Evolutionary conservation across 2,329 filamentous ascomycete species (phyloP).

Genomic region (Neonectria neomacrospora): DNA sequence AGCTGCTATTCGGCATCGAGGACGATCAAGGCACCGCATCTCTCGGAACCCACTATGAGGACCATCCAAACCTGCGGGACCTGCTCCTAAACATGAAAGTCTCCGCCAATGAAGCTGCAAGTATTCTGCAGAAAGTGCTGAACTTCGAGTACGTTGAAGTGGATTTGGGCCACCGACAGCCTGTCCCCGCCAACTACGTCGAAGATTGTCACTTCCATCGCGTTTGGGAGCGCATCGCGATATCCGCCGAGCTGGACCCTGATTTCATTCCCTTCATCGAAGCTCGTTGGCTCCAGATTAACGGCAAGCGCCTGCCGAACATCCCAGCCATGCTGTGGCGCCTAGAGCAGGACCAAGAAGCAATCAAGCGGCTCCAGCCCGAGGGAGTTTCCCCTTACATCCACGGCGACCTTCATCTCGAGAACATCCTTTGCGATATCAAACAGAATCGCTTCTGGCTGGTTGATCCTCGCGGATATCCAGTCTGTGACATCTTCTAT

Average conservation of each 20-base stretch:
- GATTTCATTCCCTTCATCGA: conserved; percentile 8
- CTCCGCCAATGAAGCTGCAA: not conserved
- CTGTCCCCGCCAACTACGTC: conserved; percentile 6
- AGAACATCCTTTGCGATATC: conserved; percentile 15
- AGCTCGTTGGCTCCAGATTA: conserved; percentile 9
- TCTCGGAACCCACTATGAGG: conserved; percentile 9
- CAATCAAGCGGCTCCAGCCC: conserved; percentile 10
- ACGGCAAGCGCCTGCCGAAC: conserved; percentile 8
- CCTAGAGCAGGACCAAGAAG: conserved; percentile 9
- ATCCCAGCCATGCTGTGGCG: conserved; percentile 12
- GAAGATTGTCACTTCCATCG: conserved; percentile 11
- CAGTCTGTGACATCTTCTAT: conserved; percentile 14
- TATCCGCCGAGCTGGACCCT: conserved; percentile 13
- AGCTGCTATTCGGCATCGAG: not conserved
- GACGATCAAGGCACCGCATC: not conserved
- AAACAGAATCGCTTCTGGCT: conserved; percentile 6
- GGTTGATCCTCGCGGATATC: conserved; percentile 9
- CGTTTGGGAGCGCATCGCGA: conserved; percentile 13
- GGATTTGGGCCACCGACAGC: not conserved
- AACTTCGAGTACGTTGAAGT: not conserved
- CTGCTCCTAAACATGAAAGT: conserved; percentile 10
- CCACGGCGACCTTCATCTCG: conserved; percentile 11
- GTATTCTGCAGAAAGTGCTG: not conserved
- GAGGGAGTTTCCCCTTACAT: conserved; percentile 12
- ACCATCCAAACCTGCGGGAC: conserved; percentile 10